Conservation (phyloP, 148 eudicot species). For the Fagopyrum tataricum region DNA sequence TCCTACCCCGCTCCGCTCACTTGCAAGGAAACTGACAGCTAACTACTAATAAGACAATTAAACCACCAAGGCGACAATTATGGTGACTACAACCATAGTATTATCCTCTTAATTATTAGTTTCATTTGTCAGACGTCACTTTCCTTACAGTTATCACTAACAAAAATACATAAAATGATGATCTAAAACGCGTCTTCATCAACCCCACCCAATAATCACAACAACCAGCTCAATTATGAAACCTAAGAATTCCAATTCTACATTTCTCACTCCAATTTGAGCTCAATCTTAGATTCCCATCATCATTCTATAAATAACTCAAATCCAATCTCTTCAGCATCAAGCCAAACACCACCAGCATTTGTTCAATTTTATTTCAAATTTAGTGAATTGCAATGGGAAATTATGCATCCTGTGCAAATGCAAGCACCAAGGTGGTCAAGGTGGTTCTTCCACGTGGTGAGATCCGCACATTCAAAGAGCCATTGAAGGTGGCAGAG, state of each 20-base stretch:
- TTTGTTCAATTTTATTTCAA: neutral
- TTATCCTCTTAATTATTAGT: neutral
- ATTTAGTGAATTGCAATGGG: conserved; percentile 39
- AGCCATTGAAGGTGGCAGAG: conserved; percentile 62
- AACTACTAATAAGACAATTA: neutral
- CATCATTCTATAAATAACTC: neutral
- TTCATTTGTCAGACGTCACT: neutral
- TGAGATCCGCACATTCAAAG: conserved; percentile 44
- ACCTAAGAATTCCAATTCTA: neutral
- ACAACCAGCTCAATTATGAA: neutral
- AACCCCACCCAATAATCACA: neutral
- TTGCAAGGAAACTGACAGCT: neutral
- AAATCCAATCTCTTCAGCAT: neutral
- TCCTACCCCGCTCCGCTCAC: too few species aligned
- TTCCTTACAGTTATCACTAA: conserved; percentile 6
- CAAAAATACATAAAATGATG: neutral
- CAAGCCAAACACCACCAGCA: neutral
- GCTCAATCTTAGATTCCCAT: neutral
- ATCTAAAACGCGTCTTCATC: conserved; percentile 10
- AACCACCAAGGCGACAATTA: neutral
- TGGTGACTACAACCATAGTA: neutral
- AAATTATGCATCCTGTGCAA: conserved; percentile 61
- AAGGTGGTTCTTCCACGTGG: conserved; percentile 62
- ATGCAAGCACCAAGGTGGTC: conserved; percentile 23
- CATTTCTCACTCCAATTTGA: neutral